A percentile compares a stretch with the other conserved stretches of the same genome.
Conservation (phyloP, 768 basidiomycete genomes). For the Boletus patriciae region DNA sequence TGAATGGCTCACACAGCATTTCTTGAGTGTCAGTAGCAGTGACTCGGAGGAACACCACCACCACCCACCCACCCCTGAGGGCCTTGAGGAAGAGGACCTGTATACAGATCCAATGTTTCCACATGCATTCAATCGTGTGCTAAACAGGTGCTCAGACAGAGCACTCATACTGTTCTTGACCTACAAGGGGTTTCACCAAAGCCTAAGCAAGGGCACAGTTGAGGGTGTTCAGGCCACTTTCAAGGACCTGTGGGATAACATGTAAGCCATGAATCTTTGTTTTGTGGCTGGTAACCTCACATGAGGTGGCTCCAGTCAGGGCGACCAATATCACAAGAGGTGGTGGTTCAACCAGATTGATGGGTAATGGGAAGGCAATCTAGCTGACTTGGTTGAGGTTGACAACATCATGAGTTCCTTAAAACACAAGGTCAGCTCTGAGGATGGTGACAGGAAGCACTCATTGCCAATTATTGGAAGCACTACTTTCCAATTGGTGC, state of each 20-base stretch:
- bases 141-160: neutral
- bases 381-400: slow-evolving; percentile 26
- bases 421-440: slow-evolving; percentile 22
- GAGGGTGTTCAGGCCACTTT: neutral
- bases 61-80: neutral
- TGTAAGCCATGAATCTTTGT: neutral
- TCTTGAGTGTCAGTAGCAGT: neutral
- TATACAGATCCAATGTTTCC: neutral
- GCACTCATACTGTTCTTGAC: neutral
- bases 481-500: too few relatives aligned
- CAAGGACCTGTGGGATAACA: neutral
- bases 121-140: neutral
- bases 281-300: too few relatives aligned
- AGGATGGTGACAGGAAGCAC: slow-evolving; percentile 16
- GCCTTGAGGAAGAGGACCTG: neutral
- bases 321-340: slow-evolving; percentile 25
- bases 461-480: slow-evolving; percentile 21
- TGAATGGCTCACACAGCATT: neutral
- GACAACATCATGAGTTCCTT: slow-evolving; percentile 25
- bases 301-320: slow-evolving; percentile 5
- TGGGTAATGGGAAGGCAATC: slow-evolving; percentile 30
- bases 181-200: neutral
- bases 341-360: slow-evolving; percentile 29
- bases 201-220: neutral
- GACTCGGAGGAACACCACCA: too few relatives aligned